Percentiles rank a stretch among this genome's conserved stretches.
These are phyloP conservation scores for Solanum piurae DNA, from an alignment of 257 asterid species.

Conservation along the genomic window DNA sequence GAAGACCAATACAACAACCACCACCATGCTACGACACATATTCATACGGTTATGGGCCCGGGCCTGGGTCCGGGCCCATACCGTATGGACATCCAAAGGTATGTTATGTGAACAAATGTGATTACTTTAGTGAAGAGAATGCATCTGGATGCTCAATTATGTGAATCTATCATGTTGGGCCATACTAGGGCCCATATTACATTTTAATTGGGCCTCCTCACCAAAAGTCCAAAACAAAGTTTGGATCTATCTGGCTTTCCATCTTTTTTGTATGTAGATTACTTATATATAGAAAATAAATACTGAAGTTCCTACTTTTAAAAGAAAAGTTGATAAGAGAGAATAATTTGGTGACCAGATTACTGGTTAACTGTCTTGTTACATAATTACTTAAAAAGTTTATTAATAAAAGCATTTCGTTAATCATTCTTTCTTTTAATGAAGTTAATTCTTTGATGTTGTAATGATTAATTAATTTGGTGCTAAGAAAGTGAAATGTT, in stretches of 20 bases:
- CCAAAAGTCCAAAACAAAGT: background rate
- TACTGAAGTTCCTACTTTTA: background rate
- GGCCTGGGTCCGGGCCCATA: background rate
- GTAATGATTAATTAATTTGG: background rate
- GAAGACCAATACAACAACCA: conserved; percentile 22
- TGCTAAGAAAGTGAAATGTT: background rate
- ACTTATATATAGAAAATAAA: background rate
- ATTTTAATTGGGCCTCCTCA: background rate
- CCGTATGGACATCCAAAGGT: conserved; percentile 17
- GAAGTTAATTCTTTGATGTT: background rate
- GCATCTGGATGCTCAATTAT: conserved; percentile 44
- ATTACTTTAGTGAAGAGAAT: conserved; percentile 48
- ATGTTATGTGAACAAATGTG: conserved; percentile 23
- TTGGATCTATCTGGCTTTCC: background rate
- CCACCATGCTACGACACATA: conserved; percentile 16
- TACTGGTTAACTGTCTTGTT: background rate
- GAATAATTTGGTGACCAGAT: background rate
- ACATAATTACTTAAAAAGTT: background rate
- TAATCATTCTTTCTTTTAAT: background rate
- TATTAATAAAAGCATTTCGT: background rate
- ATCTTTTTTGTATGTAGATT: background rate
- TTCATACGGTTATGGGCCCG: conserved; percentile 5
- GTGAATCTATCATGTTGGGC: conserved; percentile 11
- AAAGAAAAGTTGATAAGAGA: background rate
- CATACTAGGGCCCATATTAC: background rate